Evolutionary conservation across 1,139 yeast genomes (phyloP), one percentile per base, ranked within the genome.

Genomic region (Candida anutae): DNA sequence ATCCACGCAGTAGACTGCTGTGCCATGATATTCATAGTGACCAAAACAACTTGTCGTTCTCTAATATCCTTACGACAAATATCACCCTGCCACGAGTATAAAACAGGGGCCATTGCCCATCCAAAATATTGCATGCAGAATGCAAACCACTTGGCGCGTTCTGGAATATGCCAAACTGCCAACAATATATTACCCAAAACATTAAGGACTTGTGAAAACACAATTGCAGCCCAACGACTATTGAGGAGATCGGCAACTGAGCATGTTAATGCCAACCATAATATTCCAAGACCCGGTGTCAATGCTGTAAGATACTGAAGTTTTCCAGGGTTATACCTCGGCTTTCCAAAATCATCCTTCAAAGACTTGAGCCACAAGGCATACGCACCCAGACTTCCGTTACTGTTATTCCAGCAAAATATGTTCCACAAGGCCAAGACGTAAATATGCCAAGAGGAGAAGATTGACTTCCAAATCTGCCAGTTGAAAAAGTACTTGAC

Each of bases 401-500:
- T 62, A 25, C 57, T 56, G 48, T 72, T 72, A 46, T 74, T 74
- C 83, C 83, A 77, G 43, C 78, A 74, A 48, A 77, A 68, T 21
- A 72, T 55, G 39, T 72, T 65, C 75, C 77, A 73, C 19, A 68
- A 42, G 5, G 64, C 42, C 33, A 73, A 53, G 5, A 68, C 60
- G 30, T 67, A 74, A 28, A 74, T 55, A 42, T 72, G 73, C 78
- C 79, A 74, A 21, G 69, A 58, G n/a, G 63, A 46, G 23, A 73
- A 48, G 17, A 74, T 62, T 15, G 56, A 50, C 34, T 61, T 68
- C 79, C 79, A 74, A 19, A 62, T 45, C 6, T 56, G 42, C 28
- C 65, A 50, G 31, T 57, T 31, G 34, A 40, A 37, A 41, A 48
- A 42, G 25, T 42, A 40, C 29, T 50, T 48, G 14, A 46, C 42